Percentiles rank a stretch among this genome's conserved stretches.
These are phyloP conservation scores for Geranomyces michiganensis DNA, from an alignment of 192 early-diverging fungal genomes.

Conservation along the genomic window DNA sequence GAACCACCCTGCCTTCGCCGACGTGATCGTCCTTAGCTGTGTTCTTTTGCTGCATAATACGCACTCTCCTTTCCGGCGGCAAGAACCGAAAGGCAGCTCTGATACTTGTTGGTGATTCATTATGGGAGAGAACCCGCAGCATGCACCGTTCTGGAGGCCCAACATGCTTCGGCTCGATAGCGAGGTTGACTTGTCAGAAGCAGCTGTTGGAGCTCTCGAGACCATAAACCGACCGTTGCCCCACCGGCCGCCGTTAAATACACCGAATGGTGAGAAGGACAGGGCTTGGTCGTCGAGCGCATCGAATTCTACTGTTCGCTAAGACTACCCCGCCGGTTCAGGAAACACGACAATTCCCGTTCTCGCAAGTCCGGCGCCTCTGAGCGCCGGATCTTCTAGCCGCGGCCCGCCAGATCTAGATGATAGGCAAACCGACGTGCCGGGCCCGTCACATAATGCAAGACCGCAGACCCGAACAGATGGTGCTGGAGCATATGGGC, in stretches of 20 bases:
- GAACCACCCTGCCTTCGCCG: no score
- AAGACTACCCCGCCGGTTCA: not conserved
- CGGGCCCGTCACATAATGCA: no score
- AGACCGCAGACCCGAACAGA: not conserved
- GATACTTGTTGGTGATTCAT: no score
- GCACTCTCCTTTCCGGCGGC: no score
- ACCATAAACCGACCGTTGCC: not conserved
- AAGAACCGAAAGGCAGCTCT: no score
- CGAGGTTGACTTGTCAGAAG: slow-evolving; percentile 31
- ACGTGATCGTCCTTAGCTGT: no score
- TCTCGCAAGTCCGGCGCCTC: not conserved
- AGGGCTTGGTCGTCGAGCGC: not conserved
- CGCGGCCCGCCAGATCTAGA: not conserved
- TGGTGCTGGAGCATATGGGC: not conserved
- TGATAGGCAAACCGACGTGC: no score
- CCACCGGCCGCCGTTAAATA: not conserved
- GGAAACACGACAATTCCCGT: not conserved
- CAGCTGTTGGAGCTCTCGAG: slow-evolving; percentile 31
- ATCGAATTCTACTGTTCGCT: not conserved
- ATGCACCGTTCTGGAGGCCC: slow-evolving; percentile 3
- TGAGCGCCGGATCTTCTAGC: not conserved
- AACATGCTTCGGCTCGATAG: slow-evolving; percentile 23
- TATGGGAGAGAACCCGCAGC: no score
- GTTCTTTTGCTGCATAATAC: no score
- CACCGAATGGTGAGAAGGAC: not conserved